phyloP scores from a whole-genome alignment of 2,329 filamentous ascomycete species.

The Calonectria leucothoes region DNA sequence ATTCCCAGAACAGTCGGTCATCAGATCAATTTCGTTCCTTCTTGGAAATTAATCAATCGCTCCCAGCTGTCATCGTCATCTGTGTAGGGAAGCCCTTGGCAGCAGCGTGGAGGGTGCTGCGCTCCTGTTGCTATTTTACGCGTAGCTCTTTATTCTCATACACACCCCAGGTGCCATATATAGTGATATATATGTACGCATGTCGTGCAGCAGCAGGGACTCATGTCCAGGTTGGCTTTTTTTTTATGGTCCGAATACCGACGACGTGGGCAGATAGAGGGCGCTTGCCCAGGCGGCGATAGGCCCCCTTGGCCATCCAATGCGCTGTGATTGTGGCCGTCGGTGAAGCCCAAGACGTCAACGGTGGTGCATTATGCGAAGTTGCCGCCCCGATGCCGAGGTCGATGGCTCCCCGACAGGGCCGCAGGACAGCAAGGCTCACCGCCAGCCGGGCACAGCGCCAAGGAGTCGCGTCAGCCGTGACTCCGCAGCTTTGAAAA shows the following conservation, averaged over 20 bases:
- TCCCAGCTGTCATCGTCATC: conserved; percentile 34
- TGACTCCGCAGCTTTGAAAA: conserved; percentile 28
- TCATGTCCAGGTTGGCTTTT: conserved; percentile 31
- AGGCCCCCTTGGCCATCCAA: conserved; percentile 39
- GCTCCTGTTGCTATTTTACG: neutral
- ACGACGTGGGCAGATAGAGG: conserved; percentile 42
- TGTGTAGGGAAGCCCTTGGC: conserved; percentile 2
- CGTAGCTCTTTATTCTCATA: conserved; percentile 6
- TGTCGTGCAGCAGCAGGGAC: conserved; percentile 42
- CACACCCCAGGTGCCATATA: conserved; percentile 35
- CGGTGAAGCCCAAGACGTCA: conserved; percentile 42
- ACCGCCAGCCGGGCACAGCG: conserved; percentile 25
- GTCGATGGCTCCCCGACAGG: conserved; percentile 21
- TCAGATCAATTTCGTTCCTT: conserved; percentile 32
- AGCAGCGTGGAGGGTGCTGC: neutral
- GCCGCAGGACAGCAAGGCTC: conserved; percentile 29
- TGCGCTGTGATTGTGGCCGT: conserved; percentile 36
- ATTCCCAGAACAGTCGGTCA: conserved; percentile 25
- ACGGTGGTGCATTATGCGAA: conserved; percentile 12
- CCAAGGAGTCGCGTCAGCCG: conserved; percentile 37
- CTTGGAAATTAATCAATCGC: conserved; percentile 22
- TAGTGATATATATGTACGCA: conserved; percentile 41
- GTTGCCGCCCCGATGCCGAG: conserved; percentile 7
- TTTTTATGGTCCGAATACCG: conserved; percentile 36
- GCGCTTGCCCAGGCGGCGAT: conserved; percentile 35